Percentiles rank a stretch among this genome's conserved stretches.
Conservation (phyloP, 1,139 yeast species). For the Candida labiduridarum region DNA sequence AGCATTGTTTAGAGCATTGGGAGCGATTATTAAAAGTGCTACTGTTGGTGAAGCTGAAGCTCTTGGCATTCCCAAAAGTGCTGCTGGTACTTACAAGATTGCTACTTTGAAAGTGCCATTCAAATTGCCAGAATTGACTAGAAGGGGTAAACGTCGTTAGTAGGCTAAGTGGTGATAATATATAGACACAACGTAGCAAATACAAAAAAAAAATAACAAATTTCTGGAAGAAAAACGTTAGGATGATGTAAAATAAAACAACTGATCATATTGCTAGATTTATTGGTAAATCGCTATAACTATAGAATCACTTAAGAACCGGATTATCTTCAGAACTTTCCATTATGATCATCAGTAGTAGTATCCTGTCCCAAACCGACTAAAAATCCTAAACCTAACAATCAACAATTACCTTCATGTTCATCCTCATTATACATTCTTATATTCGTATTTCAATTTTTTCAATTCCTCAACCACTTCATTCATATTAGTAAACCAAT, state of each 20-base stretch:
- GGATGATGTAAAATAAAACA: no score
- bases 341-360: no score
- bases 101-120: conserved; percentile 89
- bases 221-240: no score
- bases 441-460: conserved; percentile 3
- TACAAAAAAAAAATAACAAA: no score
- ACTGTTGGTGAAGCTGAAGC: conserved; percentile 84
- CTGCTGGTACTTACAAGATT: conserved; percentile 70
- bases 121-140: conserved; percentile 80
- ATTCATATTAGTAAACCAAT: conserved; percentile 2
- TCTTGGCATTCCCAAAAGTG: conserved; percentile 69
- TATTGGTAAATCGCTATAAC: no score
- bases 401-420: neutral
- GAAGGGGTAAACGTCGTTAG: conserved; percentile 42
- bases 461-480: conserved; percentile 2
- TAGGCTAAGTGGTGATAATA: neutral
- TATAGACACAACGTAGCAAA: no score
- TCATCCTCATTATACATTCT: neutral
- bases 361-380: no score
- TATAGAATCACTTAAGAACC: no score
- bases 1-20: conserved; percentile 75
- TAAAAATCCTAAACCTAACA: no score
- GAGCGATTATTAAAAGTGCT: conserved; percentile 76
- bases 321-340: no score
- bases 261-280: no score